Conservation (phyloP, 306 rosid species). For the Vachellia collinsii region DNA sequence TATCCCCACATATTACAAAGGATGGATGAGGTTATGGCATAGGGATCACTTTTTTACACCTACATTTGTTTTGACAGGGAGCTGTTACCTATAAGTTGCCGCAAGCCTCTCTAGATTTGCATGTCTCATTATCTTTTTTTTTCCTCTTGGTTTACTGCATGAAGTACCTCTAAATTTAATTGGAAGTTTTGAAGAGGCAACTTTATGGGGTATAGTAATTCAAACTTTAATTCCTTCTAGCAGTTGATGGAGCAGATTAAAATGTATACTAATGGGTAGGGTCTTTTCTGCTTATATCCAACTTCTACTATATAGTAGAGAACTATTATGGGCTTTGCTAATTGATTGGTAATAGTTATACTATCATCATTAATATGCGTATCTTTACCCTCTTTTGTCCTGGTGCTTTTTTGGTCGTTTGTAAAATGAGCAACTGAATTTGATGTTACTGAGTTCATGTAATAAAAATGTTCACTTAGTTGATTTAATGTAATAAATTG, state of each 20-base stretch:
- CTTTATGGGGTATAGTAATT: conserved; percentile 25
- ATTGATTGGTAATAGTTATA: conserved; percentile 38
- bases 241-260: conserved; percentile 28
- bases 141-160: not conserved
- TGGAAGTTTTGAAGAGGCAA: conserved; percentile 37
- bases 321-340: not conserved
- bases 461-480: not conserved
- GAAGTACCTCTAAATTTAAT: conserved; percentile 1
- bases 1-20: conserved; percentile 16
- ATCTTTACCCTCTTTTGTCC: not conserved
- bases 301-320: conserved; percentile 12
- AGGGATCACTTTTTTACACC: conserved; percentile 22
- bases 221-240: conserved; percentile 20
- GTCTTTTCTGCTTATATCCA: conserved; percentile 26
- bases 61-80: not conserved
- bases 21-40: conserved; percentile 34
- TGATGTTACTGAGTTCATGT: not conserved
- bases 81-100: conserved; percentile 13
- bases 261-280: conserved; percentile 16
- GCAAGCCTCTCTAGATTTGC: conserved; percentile 16
- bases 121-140: not conserved
- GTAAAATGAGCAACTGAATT: conserved; percentile 12
- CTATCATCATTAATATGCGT: conserved; percentile 3
- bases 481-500: not conserved
- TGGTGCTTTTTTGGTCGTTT: not conserved